Percentiles rank a stretch among this genome's conserved stretches.
Evolutionary conservation across 1,139 yeast species (phyloP).

Genomic region (Yamadazyma taylorii): DNA sequence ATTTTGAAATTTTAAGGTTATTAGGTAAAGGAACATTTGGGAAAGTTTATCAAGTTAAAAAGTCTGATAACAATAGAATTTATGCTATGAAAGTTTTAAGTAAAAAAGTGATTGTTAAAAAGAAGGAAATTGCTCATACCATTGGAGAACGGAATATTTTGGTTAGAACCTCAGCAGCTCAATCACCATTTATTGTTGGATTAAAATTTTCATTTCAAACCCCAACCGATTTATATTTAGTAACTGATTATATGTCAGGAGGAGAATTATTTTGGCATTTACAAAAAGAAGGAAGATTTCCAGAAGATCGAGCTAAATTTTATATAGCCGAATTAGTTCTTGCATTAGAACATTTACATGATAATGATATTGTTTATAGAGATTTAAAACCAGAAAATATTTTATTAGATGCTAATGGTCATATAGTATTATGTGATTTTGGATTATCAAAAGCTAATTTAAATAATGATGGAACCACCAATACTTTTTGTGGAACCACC

Average conservation of each 20-base stretch:
- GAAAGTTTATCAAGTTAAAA: constrained; percentile 92
- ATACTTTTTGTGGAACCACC: constrained; percentile 97
- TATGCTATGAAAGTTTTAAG: constrained; percentile 97
- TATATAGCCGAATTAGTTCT: constrained; percentile 93
- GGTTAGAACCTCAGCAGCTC: constrained; percentile 82
- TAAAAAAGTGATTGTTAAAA: constrained; percentile 90
- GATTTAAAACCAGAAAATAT: constrained; percentile 96
- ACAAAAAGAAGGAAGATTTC: constrained; percentile 91
- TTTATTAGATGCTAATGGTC: constrained; percentile 92
- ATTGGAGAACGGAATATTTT: constrained; percentile 94
- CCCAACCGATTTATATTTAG: constrained; percentile 84
- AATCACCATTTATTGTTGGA: constrained; percentile 89
- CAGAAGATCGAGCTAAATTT: constrained; percentile 91
- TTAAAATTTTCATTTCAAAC: constrained; percentile 95
- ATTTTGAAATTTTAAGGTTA: constrained; percentile 85
- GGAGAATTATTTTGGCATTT: constrained; percentile 98
- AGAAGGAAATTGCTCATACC: constrained; percentile 96
- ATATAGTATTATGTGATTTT: constrained; percentile 93
- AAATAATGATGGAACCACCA: constrained; percentile 85
- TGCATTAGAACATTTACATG: constrained; percentile 90
- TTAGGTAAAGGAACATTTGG: constrained; percentile 98
- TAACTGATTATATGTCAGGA: constrained; percentile 97
- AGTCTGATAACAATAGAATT: constrained; percentile 81
- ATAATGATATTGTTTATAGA: constrained; percentile 89
- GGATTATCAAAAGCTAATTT: constrained; percentile 93